Base-by-base conservation (phyloP, 2,329 filamentous ascomycete species). In the Colletotrichum echinochloae region DNA sequence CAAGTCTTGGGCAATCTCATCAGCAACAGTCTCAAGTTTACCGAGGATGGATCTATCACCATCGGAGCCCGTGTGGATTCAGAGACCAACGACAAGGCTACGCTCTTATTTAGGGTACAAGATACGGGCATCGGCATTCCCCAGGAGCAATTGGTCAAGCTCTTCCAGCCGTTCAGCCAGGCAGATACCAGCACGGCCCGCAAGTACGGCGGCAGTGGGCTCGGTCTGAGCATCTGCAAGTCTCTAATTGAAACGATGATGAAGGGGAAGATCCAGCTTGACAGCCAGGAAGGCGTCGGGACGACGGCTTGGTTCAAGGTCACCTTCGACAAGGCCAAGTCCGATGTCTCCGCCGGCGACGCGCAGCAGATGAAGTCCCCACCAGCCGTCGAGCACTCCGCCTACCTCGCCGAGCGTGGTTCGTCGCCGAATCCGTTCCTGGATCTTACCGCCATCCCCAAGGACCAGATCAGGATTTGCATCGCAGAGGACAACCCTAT, bases 401-500 rank as follows among this genome's bases (percentile, higher is more conserved):
- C 76, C 14, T 77, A 77, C 6, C 64, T 54, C n/a, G 73, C 76
- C n/a, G 83, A 86, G 70, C 79, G 80, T n/a, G 77, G 80, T 3
- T 72, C 75, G 74, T 83, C 78, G 18, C 77, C 77, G 26, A 82
- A 84, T 62, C 83, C 86, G 4, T 86, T 88, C 69, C 82, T 91
- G 28, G 91, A 94, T 77, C 86, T 98, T 5, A 91, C 91, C 23
- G 86, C 87, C 67, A 88, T 98, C 8, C 90, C 92, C 11, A 90
- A 93, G 67, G 89, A 94, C 54, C 86, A 97, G 66, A 85, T 98
- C 37, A 91, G 94, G 39, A 91, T 98, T 37, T 97, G 94, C 80
- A 95, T 98, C 68, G 95, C 95, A 0, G 95, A 98, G 77, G 95
- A 98, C 82, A 98, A 98, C 74, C 89, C 92, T 3, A 97, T 98